Percentiles rank a stretch among this genome's conserved stretches.
Evolutionary conservation across 148 eudicot species (phyloP).

Genomic region (Chenopodium formosanum): DNA sequence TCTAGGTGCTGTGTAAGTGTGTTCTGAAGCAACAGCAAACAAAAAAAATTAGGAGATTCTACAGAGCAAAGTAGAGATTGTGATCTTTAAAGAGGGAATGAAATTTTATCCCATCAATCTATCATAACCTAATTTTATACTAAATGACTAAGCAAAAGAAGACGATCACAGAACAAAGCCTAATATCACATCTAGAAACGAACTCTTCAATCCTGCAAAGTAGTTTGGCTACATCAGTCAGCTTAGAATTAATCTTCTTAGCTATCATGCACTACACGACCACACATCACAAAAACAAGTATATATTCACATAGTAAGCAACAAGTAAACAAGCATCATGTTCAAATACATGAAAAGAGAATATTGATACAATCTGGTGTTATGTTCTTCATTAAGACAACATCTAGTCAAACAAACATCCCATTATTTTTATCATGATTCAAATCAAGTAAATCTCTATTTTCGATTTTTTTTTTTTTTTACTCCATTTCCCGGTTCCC

Average conservation of each 20-base stretch:
- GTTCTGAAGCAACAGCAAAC: conserved; percentile 46
- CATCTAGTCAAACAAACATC: neutral
- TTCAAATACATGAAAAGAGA: neutral
- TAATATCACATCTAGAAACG: neutral
- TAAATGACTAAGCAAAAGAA: neutral
- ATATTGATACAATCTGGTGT: neutral
- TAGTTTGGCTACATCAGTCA: neutral
- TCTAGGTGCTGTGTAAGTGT: conserved; percentile 77
- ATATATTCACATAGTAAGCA: neutral
- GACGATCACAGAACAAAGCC: neutral
- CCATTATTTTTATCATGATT: neutral
- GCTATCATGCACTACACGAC: neutral
- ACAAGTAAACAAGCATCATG: neutral
- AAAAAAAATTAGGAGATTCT: neutral
- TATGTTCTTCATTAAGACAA: neutral
- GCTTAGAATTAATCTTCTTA: neutral
- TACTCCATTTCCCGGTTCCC: neutral
- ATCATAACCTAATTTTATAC: neutral
- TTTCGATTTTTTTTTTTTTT: neutral
- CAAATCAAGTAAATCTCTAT: neutral
- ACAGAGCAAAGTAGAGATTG: neutral
- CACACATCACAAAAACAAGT: neutral
- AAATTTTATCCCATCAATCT: neutral
- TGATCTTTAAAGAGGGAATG: neutral
- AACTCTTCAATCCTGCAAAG: neutral